Percentiles rank a stretch among this genome's conserved stretches.
Evolutionary conservation across 2,329 filamentous ascomycete species (phyloP).

Genomic region (Pezicula rhizophila): DNA sequence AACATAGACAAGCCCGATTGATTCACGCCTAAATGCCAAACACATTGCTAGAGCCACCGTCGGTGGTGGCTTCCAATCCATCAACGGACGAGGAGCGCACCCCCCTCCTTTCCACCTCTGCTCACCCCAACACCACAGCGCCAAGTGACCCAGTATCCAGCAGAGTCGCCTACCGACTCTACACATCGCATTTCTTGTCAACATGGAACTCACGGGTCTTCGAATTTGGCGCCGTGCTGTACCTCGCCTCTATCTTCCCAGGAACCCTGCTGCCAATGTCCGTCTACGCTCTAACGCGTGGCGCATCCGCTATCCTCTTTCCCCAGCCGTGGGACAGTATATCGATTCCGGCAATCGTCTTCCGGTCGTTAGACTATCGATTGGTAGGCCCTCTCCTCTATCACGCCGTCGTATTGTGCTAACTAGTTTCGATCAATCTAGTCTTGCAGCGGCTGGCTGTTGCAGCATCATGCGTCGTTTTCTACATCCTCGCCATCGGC

Average conservation of each 20-base stretch:
- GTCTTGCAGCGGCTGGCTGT: neutral
- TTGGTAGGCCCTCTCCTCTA: neutral
- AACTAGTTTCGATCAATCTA: neutral
- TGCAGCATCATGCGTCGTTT: neutral
- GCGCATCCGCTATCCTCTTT: conserved; percentile 33
- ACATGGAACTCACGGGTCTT: conserved; percentile 61
- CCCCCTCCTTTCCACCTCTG: too few relatives aligned
- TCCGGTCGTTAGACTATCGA: neutral
- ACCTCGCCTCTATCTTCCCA: conserved; percentile 48
- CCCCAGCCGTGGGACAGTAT: neutral
- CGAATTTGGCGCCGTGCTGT: conserved; percentile 57
- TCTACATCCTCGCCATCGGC: neutral
- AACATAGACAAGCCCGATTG: too few relatives aligned
- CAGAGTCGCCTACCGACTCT: conserved; percentile 33
- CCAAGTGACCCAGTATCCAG: neutral
- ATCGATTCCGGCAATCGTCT: neutral
- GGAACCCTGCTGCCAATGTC: conserved; percentile 60
- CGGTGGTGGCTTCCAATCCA: too few relatives aligned
- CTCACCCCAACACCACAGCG: too few relatives aligned
- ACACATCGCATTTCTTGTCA: conserved; percentile 54
- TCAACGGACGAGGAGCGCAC: too few relatives aligned
- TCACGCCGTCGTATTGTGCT: too few relatives aligned
- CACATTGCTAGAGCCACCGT: too few relatives aligned
- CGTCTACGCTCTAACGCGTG: conserved; percentile 60
- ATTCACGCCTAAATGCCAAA: too few relatives aligned